phyloP scores from a whole-genome alignment of 1,139 yeast species.

The Meyerozyma carpophila region DNA sequence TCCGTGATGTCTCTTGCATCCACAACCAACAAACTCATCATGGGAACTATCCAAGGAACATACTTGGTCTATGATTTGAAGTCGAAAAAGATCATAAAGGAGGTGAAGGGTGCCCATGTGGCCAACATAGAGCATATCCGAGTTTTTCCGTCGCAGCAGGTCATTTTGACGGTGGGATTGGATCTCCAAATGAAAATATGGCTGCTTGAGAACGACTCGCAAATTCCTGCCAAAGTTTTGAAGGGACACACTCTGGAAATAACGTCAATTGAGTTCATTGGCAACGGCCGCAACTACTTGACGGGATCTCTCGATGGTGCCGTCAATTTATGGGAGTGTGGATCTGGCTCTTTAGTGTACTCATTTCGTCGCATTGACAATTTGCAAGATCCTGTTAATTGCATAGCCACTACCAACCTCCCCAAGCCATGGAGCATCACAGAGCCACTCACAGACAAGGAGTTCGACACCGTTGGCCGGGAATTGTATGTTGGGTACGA shows the following conservation, averaged over 20 bases:
- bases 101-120: conserved; percentile 37
- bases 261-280: conserved; percentile 45
- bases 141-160: conserved; percentile 60
- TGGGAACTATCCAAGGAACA: conserved; percentile 44
- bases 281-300: conserved; percentile 60
- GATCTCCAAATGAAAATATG: conserved; percentile 57
- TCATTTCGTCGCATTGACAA: conserved; percentile 29
- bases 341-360: conserved; percentile 42
- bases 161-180: conserved; percentile 47
- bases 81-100: conserved; percentile 1
- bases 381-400: conserved; percentile 26
- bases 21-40: background rate
- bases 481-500: conserved; percentile 36
- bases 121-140: conserved; percentile 27
- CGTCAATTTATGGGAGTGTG: conserved; percentile 64
- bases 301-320: conserved; percentile 50
- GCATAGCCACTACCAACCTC: conserved; percentile 10
- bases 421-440: conserved; percentile 4
- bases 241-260: conserved; percentile 41
- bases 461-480: conserved; percentile 34
- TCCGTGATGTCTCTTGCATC: background rate
- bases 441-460: conserved; percentile 9
- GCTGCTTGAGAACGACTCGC: conserved; percentile 37
- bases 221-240: conserved; percentile 42
- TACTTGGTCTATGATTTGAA: conserved; percentile 16